Base-by-base conservation (phyloP, 805 yeast species). In the Myxozyma geophila region DNA sequence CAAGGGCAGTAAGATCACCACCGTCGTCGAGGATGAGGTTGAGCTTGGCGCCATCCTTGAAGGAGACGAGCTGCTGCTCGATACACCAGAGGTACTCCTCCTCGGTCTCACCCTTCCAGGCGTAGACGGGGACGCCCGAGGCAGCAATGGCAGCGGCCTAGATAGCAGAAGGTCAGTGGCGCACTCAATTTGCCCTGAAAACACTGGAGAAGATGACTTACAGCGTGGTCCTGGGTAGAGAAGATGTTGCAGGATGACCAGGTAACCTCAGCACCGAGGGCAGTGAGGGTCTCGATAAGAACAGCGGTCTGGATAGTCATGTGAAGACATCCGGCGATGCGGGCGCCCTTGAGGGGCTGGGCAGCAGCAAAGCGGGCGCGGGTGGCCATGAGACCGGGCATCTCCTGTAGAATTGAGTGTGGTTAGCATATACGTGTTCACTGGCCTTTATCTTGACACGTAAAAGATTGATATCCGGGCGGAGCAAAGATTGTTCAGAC, bases 41-140 rank as follows among this genome's bases (percentile, higher is more conserved):
- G 80, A 93, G 89, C 82, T 90, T 89, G 85, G 89, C 86, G 80
- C 85, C 87, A 81, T 92, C 97, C 85, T 93, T 93, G 93, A 93
- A 93, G 69, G 98, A 90, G 77, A 89, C 92, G 80, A 93, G 88
- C 85, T 95, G 98, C 85, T 93, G 98, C 85, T 95, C 98, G 75
- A 93, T 90, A 87, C 99, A 93, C 99, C 99, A 93, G 77, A 86
- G 78, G 87, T 93, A 95, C 85, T 93, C 99, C 85, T 93, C 98
- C 82, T 93, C 99, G 80, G 98, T 91, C 87, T 93, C 98, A 80
- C 99, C 98, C 87, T 93, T 93, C 99, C 99, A 93, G 76, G 99
- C 99, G 74, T 91, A 93, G 72, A 93, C 99, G 77, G 99, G 98
- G 66, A 93, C 96, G 83, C 99, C 99, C 72, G 97, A 81, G 73